Evolutionary conservation across 805 yeast genomes (phyloP).

Genomic region (Candida lessepsii): DNA sequence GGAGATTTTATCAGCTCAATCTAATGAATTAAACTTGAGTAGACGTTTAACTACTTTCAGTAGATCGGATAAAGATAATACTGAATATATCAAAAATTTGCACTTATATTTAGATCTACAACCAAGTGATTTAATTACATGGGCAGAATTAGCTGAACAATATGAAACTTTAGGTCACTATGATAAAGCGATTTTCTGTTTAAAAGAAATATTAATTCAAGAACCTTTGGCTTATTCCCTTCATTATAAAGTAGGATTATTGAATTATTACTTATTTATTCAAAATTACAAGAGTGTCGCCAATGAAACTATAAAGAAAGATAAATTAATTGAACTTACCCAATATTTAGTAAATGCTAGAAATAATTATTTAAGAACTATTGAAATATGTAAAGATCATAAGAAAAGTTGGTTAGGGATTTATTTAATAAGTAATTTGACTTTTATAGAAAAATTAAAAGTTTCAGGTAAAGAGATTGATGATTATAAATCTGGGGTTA

Average conservation of each 20-base stretch:
- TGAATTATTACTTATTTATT: slow-evolving; percentile 31
- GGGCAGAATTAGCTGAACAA: slow-evolving; percentile 74
- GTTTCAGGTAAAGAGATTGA: slow-evolving; percentile 18
- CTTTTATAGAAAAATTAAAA: slow-evolving; percentile 21
- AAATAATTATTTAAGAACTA: slow-evolving; percentile 61
- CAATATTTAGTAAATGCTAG: slow-evolving; percentile 28
- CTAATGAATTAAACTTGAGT: slow-evolving; percentile 37
- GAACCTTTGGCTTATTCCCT: slow-evolving; percentile 70
- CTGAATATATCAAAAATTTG: slow-evolving; percentile 55
- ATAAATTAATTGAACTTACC: slow-evolving; percentile 26
- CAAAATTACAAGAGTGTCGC: slow-evolving; percentile 8
- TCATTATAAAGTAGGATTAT: slow-evolving; percentile 58
- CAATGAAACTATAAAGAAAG: slow-evolving; percentile 21
- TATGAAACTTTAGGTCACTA: slow-evolving; percentile 62
- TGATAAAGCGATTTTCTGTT: slow-evolving; percentile 63
- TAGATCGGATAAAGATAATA: slow-evolving; percentile 21
- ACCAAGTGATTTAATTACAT: slow-evolving; percentile 74
- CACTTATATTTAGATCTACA: slow-evolving; percentile 54
- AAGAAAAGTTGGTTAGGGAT: slow-evolving; percentile 76
- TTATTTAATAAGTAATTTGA: slow-evolving; percentile 28
- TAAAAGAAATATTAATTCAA: slow-evolving; percentile 66
- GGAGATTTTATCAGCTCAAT: slow-evolving; percentile 25
- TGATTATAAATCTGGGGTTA: slow-evolving; percentile 22
- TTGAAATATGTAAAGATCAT: slow-evolving; percentile 73
- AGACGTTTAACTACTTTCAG: slow-evolving; percentile 38